Base-by-base conservation (phyloP, 2,329 filamentous ascomycete genomes). In the Lachnellula arida region DNA sequence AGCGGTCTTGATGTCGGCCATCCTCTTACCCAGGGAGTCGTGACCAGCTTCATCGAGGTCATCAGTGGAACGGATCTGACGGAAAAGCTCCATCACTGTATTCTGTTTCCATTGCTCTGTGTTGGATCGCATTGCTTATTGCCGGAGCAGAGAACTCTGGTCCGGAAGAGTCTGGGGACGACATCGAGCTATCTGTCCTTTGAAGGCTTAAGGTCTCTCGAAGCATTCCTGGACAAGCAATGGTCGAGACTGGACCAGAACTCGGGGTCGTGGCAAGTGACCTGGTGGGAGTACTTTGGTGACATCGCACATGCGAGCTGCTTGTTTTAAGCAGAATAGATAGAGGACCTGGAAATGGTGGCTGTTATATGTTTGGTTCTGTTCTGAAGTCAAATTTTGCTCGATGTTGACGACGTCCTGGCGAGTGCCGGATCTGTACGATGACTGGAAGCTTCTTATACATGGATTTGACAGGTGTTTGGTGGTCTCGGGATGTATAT, bases 1-100 rank as follows among this genome's bases (percentile, higher is more conserved):
- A 75, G 74, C 51, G 69, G 72, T 0, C 63, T 76, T 4, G 68
- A 73, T 2, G 67, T 71, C 2, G 65, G 64, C 2, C 73, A 77
- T 54, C 66, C 64, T 2, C 63, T 75, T 0, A 74, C 76, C 0
- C 75, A 77, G 22, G 68, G 74, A 37, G 65, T 73, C 25, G 71
- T 74, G 0, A 64, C 68, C 5, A 67, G 68, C 1, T 73, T 70
- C 11, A 67, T 75, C 4, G 68, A 70, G 8, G 68, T 72, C 11
- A 70, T 74, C 15, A 68, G 71, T 4, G 72, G 73, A 11, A 69
- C 70, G 4, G 63, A 65, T 22, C 65, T 70, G 2, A 68, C 71
- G 0, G 68, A 71, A 0, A 74, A 74, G 28, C 68, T 72, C 5
- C 67, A 73, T 15, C 71, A 75, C 55, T 75, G 73, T 25, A 67